Evolutionary conservation across 2,329 filamentous ascomycete species (phyloP).

Genomic region (Cryphonectria parasitica): DNA sequence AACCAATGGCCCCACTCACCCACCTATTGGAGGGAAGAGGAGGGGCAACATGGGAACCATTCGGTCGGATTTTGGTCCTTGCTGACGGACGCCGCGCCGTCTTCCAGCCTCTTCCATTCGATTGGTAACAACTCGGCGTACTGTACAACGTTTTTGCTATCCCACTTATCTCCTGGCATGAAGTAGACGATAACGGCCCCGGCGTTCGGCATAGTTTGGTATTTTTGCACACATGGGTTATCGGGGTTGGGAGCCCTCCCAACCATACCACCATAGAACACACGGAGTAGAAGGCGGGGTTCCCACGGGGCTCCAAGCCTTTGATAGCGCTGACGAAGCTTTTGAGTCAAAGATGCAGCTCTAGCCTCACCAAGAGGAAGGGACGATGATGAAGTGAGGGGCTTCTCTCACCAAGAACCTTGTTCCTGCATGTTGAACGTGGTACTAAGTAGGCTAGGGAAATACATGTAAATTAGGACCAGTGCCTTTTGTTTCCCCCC

Average conservation of each 20-base stretch:
- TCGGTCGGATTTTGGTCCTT: conserved; percentile 28
- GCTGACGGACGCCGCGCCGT: conserved; percentile 16
- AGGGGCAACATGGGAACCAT: background rate
- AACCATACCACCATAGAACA: background rate
- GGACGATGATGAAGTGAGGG: background rate
- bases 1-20: background rate
- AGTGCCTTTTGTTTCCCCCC: background rate
- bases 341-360: conserved; percentile 7
- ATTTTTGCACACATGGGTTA: background rate
- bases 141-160: conserved; percentile 1
- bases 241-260: background rate
- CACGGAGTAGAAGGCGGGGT: background rate
- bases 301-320: background rate
- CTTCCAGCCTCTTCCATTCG: background rate
- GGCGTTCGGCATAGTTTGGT: conserved; percentile 12
- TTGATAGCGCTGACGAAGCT: conserved; percentile 25
- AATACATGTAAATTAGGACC: conserved; percentile 22
- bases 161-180: conserved; percentile 22
- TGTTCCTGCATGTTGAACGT: conserved; percentile 2
- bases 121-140: background rate
- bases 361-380: conserved; percentile 1
- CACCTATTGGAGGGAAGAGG: background rate
- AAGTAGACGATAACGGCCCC: conserved; percentile 10
- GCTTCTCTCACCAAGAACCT: background rate
- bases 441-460: background rate